Conservation (phyloP, 1,284 basidiomycete genomes). For the Pseudozyma hubeiensis region DNA sequence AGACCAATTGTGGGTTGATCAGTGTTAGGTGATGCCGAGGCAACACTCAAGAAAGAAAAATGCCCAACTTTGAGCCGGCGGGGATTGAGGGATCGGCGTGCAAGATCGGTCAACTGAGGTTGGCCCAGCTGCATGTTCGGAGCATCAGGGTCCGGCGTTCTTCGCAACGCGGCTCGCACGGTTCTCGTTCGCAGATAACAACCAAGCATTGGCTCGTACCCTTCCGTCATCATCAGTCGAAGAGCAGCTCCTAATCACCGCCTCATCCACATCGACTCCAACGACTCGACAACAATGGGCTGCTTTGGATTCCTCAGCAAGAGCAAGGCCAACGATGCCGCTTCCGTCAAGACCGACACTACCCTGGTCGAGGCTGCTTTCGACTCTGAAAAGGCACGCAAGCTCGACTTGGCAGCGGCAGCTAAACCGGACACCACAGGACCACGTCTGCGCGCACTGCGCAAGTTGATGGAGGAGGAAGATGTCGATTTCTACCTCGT, state of each 20-base stretch:
- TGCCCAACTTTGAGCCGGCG: not conserved
- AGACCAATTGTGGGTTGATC: too few species aligned
- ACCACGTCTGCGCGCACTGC: constrained; percentile 73
- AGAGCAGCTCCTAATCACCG: too few species aligned
- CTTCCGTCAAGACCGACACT: constrained; percentile 34
- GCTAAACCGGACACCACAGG: constrained; percentile 42
- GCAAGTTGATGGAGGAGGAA: constrained; percentile 51
- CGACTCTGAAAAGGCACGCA: constrained; percentile 23
- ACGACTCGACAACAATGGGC: constrained; percentile 24
- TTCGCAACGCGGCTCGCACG: constrained; percentile 1
- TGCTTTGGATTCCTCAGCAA: constrained; percentile 40
- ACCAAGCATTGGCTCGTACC: too few species aligned
- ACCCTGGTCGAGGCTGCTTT: constrained; percentile 35
- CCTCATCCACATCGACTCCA: not conserved
- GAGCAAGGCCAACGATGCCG: constrained; percentile 20
- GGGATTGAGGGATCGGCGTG: not conserved
- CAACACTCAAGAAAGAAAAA: too few species aligned
- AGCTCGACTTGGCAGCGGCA: not conserved
- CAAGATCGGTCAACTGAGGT: not conserved
- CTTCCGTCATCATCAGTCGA: too few species aligned
- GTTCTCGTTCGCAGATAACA: not conserved
- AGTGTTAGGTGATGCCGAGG: too few species aligned
- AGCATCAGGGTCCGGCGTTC: constrained; percentile 11
- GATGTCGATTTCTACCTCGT: constrained; percentile 71
- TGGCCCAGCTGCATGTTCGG: not conserved